These are phyloP conservation scores for Diaporthe citrichinensis DNA, from an alignment of 2,329 filamentous ascomycete genomes.

Conservation along the genomic window DNA sequence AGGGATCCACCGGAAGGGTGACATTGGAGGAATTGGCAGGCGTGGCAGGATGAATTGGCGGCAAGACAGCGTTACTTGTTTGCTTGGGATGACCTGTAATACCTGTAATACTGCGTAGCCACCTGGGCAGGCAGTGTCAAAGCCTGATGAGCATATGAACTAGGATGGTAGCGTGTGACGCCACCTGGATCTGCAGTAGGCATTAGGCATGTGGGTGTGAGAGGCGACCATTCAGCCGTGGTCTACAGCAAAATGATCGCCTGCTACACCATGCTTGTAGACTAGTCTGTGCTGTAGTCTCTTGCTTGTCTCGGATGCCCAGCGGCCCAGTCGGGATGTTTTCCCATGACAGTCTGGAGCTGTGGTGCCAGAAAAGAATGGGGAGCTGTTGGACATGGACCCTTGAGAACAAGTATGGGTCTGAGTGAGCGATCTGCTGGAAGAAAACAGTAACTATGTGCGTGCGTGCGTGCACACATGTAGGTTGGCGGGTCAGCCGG, in stretches of 20 bases:
- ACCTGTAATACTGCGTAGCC: not conserved
- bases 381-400: not conserved
- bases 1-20: not conserved
- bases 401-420: not conserved
- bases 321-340: constrained; percentile 13
- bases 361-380: not conserved
- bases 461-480: not conserved
- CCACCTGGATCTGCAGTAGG: constrained; percentile 15
- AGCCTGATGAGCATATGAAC: not conserved
- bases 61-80: not conserved
- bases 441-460: not conserved
- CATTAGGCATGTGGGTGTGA: not conserved
- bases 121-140: not conserved
- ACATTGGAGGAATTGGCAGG: not conserved
- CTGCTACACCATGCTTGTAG: not conserved
- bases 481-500: not conserved
- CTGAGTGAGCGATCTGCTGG: not conserved
- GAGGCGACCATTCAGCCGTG: not conserved
- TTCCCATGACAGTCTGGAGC: not conserved
- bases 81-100: not conserved
- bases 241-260: not conserved
- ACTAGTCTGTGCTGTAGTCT: not conserved
- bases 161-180: not conserved
- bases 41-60: not conserved
- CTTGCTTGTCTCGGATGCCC: not conserved